These are phyloP conservation scores for Pugionium cornutum DNA, from an alignment of 345 rosid species.

Conservation along the genomic window DNA sequence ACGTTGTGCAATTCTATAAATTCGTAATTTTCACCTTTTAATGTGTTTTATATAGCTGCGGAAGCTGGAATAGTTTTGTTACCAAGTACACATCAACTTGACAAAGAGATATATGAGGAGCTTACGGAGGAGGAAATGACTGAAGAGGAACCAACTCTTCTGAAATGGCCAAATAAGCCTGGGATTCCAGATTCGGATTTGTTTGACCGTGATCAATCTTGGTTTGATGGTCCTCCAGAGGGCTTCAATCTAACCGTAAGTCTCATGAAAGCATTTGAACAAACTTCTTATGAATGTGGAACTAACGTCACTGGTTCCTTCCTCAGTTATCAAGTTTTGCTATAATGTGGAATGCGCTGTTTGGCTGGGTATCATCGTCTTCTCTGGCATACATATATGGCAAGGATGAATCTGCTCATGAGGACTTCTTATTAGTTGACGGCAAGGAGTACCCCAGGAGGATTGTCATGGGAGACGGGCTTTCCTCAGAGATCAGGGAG, in stretches of 20 bases:
- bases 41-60: conserved; percentile 48
- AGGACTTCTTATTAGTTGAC: conserved; percentile 62
- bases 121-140: conserved; percentile 23
- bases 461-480: conserved; percentile 58
- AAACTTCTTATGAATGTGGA: not conserved
- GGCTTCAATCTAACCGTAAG: conserved; percentile 77
- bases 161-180: conserved; percentile 71
- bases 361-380: conserved; percentile 90
- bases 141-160: conserved; percentile 49
- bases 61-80: conserved; percentile 72
- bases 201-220: conserved; percentile 78
- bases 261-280: conserved; percentile 17
- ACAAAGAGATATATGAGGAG: conserved; percentile 34
- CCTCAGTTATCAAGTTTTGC: conserved; percentile 80
- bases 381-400: conserved; percentile 86
- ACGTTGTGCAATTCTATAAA: conserved; percentile 10
- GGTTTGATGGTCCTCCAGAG: conserved; percentile 82
- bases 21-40: conserved; percentile 1
- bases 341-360: conserved; percentile 81
- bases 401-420: conserved; percentile 70
- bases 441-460: conserved; percentile 68
- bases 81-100: conserved; percentile 48
- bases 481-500: conserved; percentile 82
- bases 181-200: conserved; percentile 54
- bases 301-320: conserved; percentile 15